These are phyloP conservation scores for Triangularia verruculosa DNA, from an alignment of 2,329 filamentous ascomycete species.

Conservation along the genomic window DNA sequence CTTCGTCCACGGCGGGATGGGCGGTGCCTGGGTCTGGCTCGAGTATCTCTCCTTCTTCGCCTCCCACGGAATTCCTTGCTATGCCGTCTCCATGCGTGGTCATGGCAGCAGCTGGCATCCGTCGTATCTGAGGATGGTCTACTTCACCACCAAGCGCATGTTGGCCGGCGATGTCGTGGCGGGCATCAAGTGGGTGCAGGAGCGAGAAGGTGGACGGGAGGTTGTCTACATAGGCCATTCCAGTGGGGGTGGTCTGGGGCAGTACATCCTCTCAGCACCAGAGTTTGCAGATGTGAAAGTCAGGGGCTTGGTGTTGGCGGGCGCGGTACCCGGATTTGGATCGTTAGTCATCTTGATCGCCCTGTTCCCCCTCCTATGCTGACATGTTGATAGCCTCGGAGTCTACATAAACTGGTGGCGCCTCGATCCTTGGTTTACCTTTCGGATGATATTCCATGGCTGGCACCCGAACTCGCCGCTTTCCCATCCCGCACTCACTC, in stretches of 20 bases:
- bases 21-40: slow-evolving; percentile 50
- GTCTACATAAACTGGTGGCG: slow-evolving; percentile 47
- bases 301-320: slow-evolving; percentile 45
- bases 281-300: slow-evolving; percentile 35
- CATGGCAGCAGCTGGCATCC: slow-evolving; percentile 53
- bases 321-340: slow-evolving; percentile 47
- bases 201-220: slow-evolving; percentile 31
- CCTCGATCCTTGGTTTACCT: slow-evolving; percentile 47
- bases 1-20: slow-evolving; percentile 55
- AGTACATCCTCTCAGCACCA: slow-evolving; percentile 44
- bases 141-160: slow-evolving; percentile 40
- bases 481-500: slow-evolving; percentile 47
- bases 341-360: slow-evolving; percentile 37
- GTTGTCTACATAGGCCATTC: slow-evolving; percentile 50
- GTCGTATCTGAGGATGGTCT: slow-evolving; percentile 47
- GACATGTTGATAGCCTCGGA: slow-evolving; percentile 27
- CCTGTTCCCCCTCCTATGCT: slow-evolving; percentile 6
- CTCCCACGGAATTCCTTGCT: slow-evolving; percentile 44
- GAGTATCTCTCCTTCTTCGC: slow-evolving; percentile 51
- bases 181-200: slow-evolving; percentile 39
- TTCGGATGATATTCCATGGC: slow-evolving; percentile 45
- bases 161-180: slow-evolving; percentile 45
- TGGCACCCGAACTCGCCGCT: slow-evolving; percentile 52
- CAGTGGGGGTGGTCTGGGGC: slow-evolving; percentile 48
- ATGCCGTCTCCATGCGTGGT: slow-evolving; percentile 51